A percentile compares a stretch with the other conserved stretches of the same genome.
Conservation (phyloP, 164 flowering plant species). For the Warburgia ugandensis region DNA sequence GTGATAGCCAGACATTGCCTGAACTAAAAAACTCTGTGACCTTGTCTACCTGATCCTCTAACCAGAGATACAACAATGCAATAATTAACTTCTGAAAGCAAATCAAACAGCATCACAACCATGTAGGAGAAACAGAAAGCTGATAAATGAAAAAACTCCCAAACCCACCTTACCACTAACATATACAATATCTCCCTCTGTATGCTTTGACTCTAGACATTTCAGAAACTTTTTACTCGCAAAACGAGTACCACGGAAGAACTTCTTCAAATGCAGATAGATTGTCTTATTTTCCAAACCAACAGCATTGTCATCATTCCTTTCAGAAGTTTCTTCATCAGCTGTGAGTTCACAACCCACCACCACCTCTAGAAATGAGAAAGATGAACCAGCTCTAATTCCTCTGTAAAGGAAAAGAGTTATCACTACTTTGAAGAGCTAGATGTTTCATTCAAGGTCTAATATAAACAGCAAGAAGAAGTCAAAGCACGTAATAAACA, state of each 20-base stretch:
- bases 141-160: not conserved
- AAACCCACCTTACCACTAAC: slow-evolving; percentile 88
- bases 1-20: no score
- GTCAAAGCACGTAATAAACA: no score
- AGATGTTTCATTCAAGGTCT: no score
- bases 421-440: no score
- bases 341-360: slow-evolving; percentile 62
- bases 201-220: slow-evolving; percentile 53
- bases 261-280: slow-evolving; percentile 80
- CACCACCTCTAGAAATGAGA: slow-evolving; percentile 76
- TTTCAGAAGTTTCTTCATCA: slow-evolving; percentile 23
- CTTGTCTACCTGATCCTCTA: no score
- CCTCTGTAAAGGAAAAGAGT: slow-evolving; percentile 49
- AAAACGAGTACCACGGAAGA: slow-evolving; percentile 79
- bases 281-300: slow-evolving; percentile 35
- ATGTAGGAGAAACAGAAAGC: not conserved
- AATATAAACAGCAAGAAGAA: no score
- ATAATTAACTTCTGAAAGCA: not conserved
- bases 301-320: slow-evolving; percentile 17
- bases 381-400: slow-evolving; percentile 53
- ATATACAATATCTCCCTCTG: slow-evolving; percentile 70
- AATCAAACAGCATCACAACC: not conserved
- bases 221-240: slow-evolving; percentile 54
- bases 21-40: no score
- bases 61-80: no score